Evolutionary conservation across 2,329 filamentous ascomycete genomes (phyloP), one percentile per base, ranked within the genome.

Genomic region (Nigrospora osmanthi): DNA sequence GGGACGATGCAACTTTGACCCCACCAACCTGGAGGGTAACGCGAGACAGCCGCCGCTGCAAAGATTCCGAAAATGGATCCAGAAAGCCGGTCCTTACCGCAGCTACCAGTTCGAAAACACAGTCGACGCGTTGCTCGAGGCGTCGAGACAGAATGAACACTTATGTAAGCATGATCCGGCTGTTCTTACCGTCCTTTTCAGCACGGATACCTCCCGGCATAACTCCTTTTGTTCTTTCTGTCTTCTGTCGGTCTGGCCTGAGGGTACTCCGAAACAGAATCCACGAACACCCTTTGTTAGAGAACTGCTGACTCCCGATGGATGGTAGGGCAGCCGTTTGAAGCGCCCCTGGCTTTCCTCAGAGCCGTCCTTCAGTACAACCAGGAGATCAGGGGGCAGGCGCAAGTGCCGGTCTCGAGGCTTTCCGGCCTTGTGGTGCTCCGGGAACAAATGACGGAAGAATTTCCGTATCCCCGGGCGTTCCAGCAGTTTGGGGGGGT

Each of bases 301-400:
- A 7, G 23, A 28, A 28, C 23, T 28, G 23, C 23, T 28, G 23
- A 28, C 23, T 10, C 23, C 7, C 6, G 23, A 10, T 10, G 23
- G n/a, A 2, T 6, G 23, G 23, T 10, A 28, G 23, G 40, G 40
- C 17, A 36, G 19, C 38, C 44, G 5, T 51, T 52, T 33, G 44
- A 34, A 2, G 50, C 48, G 6, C 47, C 50, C 13, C 34, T 52
- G 9, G 43, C 38, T 3, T 52, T 52, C 34, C 33, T 51, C 36
- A 41, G 50, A 10, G 50, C 49, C 9, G 38, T 46, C 3, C 40
- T 49, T 19, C 44, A 47, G 47, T 52, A 49, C 35, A 52, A 52
- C 34, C 19, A 14, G 13, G 32, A 16, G 4, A 13, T 9, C 11
- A 13, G n/a, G 17, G 14, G 13, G 1, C 14, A 37, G 11, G n/a